Percentiles rank a stretch among this genome's conserved stretches.
phyloP scores from a whole-genome alignment of 192 early-diverging fungal genomes.

The Entomortierella lignicola region DNA sequence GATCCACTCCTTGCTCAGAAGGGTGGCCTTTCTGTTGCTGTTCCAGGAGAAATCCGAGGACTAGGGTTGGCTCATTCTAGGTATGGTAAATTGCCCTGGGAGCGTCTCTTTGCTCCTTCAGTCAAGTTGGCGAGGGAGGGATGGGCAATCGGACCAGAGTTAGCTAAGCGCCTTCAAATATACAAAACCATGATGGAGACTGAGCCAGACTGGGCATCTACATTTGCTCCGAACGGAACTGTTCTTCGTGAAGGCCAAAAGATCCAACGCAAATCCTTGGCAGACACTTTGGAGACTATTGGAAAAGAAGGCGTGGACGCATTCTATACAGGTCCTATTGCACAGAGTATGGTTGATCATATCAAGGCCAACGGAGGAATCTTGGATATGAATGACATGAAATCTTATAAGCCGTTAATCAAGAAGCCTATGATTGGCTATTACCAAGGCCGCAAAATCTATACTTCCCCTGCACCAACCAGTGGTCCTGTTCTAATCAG shows the following conservation, averaged over 20 bases:
- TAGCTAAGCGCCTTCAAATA: constrained; percentile 50
- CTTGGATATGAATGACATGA: constrained; percentile 80
- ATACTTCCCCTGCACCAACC: constrained; percentile 73
- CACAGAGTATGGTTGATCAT: constrained; percentile 73
- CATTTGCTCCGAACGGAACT: constrained; percentile 80
- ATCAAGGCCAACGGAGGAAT: constrained; percentile 78
- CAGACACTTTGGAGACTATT: constrained; percentile 72
- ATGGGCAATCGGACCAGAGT: constrained; percentile 65
- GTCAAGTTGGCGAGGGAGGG: constrained; percentile 83
- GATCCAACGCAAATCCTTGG: constrained; percentile 68
- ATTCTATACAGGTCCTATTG: constrained; percentile 71
- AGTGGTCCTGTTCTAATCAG: constrained; percentile 86
- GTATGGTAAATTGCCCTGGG: constrained; percentile 89
- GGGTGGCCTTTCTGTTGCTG: constrained; percentile 79
- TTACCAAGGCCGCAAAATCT: constrained; percentile 79
- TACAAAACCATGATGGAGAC: constrained; percentile 28
- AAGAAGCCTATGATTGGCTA: constrained; percentile 69
- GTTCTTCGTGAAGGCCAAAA: constrained; percentile 76
- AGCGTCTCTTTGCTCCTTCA: constrained; percentile 79
- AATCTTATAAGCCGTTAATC: constrained; percentile 69
- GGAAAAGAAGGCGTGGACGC: constrained; percentile 69
- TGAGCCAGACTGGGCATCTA: constrained; percentile 55
- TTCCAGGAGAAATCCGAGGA: constrained; percentile 92
- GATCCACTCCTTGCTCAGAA: constrained; percentile 76
- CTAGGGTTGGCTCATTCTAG: constrained; percentile 81